These are phyloP conservation scores for Cyclotella kingstonii DNA, from an alignment of 108 stramenopile genomes.

Conservation along the genomic window DNA sequence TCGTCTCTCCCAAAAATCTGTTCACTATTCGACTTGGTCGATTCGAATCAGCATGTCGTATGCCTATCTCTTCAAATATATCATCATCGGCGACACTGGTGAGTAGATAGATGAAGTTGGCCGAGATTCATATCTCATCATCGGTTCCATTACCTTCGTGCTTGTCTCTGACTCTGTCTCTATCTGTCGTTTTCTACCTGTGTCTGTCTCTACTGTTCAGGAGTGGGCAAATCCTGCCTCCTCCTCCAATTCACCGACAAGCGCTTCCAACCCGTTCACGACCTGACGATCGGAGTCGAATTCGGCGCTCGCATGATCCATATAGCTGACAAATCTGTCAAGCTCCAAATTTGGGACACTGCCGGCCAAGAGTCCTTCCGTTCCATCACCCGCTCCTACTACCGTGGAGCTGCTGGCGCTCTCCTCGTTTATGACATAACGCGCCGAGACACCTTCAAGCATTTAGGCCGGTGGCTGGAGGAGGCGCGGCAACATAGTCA, in stretches of 20 bases:
- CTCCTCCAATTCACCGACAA: constrained; percentile 99
- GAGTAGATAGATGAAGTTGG: constrained; percentile 16
- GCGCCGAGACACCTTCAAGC: constrained; percentile 97
- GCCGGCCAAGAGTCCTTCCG: constrained; percentile 98
- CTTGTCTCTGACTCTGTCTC: not conserved
- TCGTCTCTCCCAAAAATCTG: no score
- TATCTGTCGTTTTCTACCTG: not conserved
- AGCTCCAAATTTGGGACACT: constrained; percentile 90
- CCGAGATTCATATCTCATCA: not conserved
- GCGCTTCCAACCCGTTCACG: constrained; percentile 99
- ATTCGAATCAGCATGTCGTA: no score
- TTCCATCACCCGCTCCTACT: constrained; percentile 98
- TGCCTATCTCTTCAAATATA: constrained; percentile 92
- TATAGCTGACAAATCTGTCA: constrained; percentile 89
- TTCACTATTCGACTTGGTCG: no score
- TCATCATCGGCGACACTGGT: constrained; percentile 99
- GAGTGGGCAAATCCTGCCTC: constrained; percentile 99
- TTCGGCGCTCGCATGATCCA: constrained; percentile 97
- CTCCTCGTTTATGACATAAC: constrained; percentile 99
- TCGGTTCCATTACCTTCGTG: not conserved
- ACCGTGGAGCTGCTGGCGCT: constrained; percentile 98
- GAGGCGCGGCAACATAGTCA: constrained; percentile 97
- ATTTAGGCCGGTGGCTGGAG: constrained; percentile 96
- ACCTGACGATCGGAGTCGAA: constrained; percentile 99
- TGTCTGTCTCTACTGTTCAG: constrained; percentile 42